These are phyloP conservation scores for Albifimbria verrucaria DNA, from an alignment of 2,329 filamentous ascomycete genomes.

Conservation along the genomic window DNA sequence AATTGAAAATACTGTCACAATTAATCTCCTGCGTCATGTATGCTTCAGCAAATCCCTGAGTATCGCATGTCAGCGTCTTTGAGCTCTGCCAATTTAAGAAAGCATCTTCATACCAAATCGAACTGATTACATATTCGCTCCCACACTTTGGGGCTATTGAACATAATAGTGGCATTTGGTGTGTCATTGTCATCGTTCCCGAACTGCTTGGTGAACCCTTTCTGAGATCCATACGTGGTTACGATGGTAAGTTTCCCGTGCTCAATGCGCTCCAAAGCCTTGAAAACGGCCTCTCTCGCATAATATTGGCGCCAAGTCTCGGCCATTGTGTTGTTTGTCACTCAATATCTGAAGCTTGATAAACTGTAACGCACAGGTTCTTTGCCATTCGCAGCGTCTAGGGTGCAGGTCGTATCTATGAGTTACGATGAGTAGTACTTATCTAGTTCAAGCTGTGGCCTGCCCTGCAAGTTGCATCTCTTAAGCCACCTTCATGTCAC, in stretches of 20 bases:
- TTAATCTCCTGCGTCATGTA: constrained; percentile 11
- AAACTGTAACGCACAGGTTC: too few relatives aligned
- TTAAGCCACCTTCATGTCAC: too few relatives aligned
- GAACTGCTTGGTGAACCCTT: constrained; percentile 2
- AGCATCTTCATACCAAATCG: too few relatives aligned
- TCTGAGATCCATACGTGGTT: not conserved
- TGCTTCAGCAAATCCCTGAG: constrained; percentile 12
- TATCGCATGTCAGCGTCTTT: not conserved
- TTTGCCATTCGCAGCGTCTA: not conserved
- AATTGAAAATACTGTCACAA: constrained; percentile 6
- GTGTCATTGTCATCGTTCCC: not conserved
- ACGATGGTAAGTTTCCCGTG: constrained; percentile 4
- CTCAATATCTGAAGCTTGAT: too few relatives aligned
- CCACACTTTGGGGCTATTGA: constrained; percentile 7
- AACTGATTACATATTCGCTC: constrained; percentile 1
- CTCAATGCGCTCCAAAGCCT: constrained; percentile 5
- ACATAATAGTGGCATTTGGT: not conserved
- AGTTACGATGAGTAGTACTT: too few relatives aligned
- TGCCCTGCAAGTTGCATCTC: too few relatives aligned
- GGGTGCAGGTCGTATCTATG: too few relatives aligned
- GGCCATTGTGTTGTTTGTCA: not conserved
- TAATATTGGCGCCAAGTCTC: constrained; percentile 11
- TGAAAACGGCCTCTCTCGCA: constrained; percentile 5
- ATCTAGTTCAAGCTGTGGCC: too few relatives aligned
- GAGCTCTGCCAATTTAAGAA: not conserved